Evolutionary conservation across 352 stramenopile genomes (phyloP), one percentile per base, ranked within the genome.

Genomic region (Pythium aphanidermatum): DNA sequence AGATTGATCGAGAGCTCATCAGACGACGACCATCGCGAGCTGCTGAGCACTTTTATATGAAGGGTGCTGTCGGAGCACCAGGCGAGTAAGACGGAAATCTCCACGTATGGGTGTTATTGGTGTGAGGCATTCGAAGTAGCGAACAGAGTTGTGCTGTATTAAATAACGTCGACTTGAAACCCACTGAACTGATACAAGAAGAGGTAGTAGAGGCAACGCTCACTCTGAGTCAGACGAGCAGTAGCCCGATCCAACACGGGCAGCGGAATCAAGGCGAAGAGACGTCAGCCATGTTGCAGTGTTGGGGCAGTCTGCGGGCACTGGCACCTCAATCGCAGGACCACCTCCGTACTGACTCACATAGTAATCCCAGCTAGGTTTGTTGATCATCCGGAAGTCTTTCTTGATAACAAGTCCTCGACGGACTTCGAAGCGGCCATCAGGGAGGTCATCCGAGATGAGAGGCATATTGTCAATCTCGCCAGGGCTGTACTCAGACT

Each of bases 381-480:
- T 75, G 72, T 89, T 89, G 58, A 89, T 86, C 63, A 89, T 68
- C 23, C 77, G 72, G 34, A 86, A 89, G 46, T 89, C 63, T 46
- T 68, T 71, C 62, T 89, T 89, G 42, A 89, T 81, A 9, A 50
- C 43, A 23, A 86, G 57, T 12, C 65, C 56, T 4, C 41, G 40
- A 12, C 74, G 78, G n/a, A 89, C 68, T 51, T 83, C 66, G 46
- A 89, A 83, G 24, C 70, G 81, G 25, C 77, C 77, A 34, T 86
- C 37, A 35, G 71, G 64, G 9, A 86, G 58, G 43, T 83, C 63
- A 38, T 89, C 74, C 20, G 74, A 76, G 53, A 89, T 72, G 19
- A 89, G 61, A 13, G 70, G 53, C 72, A 84, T 89, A 51, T 89
- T 89, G 63, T 85, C 68, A 20, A 89, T 75, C 20, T 52, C 61